Percentiles rank a stretch among this genome's conserved stretches.
These are phyloP conservation scores for Saxophila tyrrhenica DNA, from an alignment of 495 filamentous ascomycete species.

Conservation along the genomic window DNA sequence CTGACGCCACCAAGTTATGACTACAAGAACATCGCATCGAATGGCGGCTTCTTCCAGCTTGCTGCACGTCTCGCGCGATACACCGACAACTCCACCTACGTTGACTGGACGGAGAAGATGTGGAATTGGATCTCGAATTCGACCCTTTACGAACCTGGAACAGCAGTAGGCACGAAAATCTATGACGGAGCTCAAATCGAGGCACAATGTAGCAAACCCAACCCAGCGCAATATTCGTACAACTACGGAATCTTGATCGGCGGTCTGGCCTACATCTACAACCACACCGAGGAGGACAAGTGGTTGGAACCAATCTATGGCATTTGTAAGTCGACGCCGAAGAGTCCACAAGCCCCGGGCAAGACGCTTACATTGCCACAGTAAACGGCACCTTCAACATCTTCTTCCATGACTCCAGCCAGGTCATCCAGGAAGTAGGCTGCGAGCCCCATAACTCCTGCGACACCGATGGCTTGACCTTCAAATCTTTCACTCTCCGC, in stretches of 20 bases:
- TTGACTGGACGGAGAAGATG: slow-evolving; percentile 46
- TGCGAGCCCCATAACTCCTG: slow-evolving; percentile 12
- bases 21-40: slow-evolving; percentile 75
- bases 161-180: slow-evolving; percentile 48
- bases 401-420: slow-evolving; percentile 27
- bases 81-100: slow-evolving; percentile 67
- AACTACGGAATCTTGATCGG: slow-evolving; percentile 53
- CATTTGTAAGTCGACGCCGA: background rate
- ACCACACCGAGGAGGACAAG: slow-evolving; percentile 9
- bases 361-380: slow-evolving; percentile 16
- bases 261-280: slow-evolving; percentile 45
- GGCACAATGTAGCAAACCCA: slow-evolving; percentile 36
- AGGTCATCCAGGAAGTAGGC: slow-evolving; percentile 14
- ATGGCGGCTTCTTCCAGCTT: slow-evolving; percentile 71
- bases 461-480: slow-evolving; percentile 29
- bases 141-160: slow-evolving; percentile 48
- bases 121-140: slow-evolving; percentile 60
- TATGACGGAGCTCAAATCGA: slow-evolving; percentile 53
- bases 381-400: slow-evolving; percentile 18
- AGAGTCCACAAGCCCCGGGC: background rate
- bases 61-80: slow-evolving; percentile 64
- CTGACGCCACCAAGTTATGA: slow-evolving; percentile 46
- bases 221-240: slow-evolving; percentile 51
- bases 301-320: slow-evolving; percentile 4
- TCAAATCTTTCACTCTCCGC: slow-evolving; percentile 67